Base-by-base conservation (phyloP, 2,329 filamentous ascomycete species). In the Periconia sp. region DNA sequence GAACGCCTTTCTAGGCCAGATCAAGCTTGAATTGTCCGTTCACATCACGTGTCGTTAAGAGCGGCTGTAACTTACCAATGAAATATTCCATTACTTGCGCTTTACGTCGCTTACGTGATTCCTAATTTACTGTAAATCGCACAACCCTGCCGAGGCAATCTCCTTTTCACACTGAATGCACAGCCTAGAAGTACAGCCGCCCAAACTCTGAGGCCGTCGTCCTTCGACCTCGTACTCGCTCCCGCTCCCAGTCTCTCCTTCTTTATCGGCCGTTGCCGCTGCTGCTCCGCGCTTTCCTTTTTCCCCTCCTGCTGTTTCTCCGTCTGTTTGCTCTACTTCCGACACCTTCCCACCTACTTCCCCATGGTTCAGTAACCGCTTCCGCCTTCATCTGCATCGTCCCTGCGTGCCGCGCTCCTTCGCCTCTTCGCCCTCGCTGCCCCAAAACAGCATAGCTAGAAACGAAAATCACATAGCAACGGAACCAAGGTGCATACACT, bases 401-500 rank as follows among this genome's bases (percentile, higher is more conserved):
- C 11, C 33, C 10, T 37, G 33, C 10, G 11, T 37, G 11, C 11
- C 33, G 6, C 10, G 33, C 33, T 14, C 10, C 33, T 37, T 14
- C 33, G 33, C 33, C 10, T 5, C 33, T 3, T 37, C 15, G 6
- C 15, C 33, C 10, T 37, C 15, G 33, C 33, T 37, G 5, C 6
- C 23, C 23, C 23, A 27, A 27, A 27, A 27, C 3, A 27, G 8
- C 8, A 27, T 27, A 37, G 33, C 6, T 6, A 37, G 33, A 63
- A 64, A 66, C 69, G 62, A 64, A 69, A 63, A 51, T 45, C 46
- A 31, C 50, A 45, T 18, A 54, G 30, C 53, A 60, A 58, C 56
- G 75, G 79, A 59, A n/a, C 33, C n/a, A n/a, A n/a, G n/a, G 33
- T 13, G 15, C 11, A n/a, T 11, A 11, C 15, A 37, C 11, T 6